phyloP scores from a whole-genome alignment of 306 rosid species.

The Malus asiatica region DNA sequence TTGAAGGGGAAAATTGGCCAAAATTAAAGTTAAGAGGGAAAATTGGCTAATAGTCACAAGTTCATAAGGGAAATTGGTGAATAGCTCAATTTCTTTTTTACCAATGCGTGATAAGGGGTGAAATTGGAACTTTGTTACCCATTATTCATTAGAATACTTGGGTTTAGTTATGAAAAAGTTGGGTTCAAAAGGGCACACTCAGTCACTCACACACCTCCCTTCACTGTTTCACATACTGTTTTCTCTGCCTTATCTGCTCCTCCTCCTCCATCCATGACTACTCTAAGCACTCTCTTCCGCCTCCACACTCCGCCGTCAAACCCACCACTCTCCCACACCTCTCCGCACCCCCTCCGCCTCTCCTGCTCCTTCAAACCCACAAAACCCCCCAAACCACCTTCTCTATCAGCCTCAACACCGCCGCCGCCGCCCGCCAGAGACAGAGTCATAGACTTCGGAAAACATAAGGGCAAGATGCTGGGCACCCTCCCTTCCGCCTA shows the following conservation, averaged over 20 bases:
- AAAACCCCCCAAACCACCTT: neutral
- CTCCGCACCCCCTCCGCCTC: neutral
- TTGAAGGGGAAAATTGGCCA: too few species aligned
- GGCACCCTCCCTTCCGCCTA: conserved; percentile 59
- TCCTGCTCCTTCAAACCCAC: conserved; percentile 25
- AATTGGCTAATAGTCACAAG: too few species aligned
- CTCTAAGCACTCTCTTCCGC: conserved; percentile 5
- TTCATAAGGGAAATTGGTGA: too few species aligned
- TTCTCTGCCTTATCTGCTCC: too few species aligned
- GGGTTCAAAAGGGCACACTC: neutral
- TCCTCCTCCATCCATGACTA: conserved; percentile 10
- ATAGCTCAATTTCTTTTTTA: too few species aligned
- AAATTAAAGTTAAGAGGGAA: too few species aligned
- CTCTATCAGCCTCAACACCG: neutral
- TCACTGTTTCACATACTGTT: too few species aligned
- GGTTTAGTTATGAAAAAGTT: too few species aligned
- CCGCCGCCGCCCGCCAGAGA: conserved; percentile 27
- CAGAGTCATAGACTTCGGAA: conserved; percentile 49
- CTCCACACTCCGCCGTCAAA: conserved; percentile 1
- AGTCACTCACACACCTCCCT: too few species aligned
- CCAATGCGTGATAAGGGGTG: too few species aligned
- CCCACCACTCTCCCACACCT: neutral
- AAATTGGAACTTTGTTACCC: too few species aligned
- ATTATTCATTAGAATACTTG: too few species aligned
- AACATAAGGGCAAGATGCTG: conserved; percentile 59